Conservation (phyloP, 148 eudicot genomes). For the Rhododendron simsii region DNA sequence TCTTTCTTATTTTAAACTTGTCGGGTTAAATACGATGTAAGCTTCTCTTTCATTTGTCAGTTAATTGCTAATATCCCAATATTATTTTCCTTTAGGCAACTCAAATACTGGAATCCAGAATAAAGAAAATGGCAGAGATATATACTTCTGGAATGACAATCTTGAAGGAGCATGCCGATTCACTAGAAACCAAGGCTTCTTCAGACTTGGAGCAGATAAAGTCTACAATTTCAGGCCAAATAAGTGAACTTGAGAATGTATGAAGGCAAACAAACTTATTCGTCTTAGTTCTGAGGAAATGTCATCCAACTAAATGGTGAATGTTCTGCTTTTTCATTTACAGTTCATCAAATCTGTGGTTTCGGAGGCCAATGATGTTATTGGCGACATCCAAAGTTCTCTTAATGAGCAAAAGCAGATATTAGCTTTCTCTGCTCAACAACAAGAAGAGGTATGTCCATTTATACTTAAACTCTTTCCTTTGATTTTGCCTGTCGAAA, state of each 20-base stretch:
- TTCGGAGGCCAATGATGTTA: slow-evolving; percentile 57
- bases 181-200: slow-evolving; percentile 43
- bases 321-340: slow-evolving; percentile 2
- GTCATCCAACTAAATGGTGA: background rate
- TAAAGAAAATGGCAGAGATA: slow-evolving; percentile 48
- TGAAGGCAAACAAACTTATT: background rate
- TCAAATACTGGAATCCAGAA: slow-evolving; percentile 48
- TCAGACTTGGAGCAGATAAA: slow-evolving; percentile 51
- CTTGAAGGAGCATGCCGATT: slow-evolving; percentile 43
- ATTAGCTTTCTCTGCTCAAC: slow-evolving; percentile 54
- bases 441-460: slow-evolving; percentile 64
- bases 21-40: slow-evolving; percentile 53
- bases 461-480: background rate
- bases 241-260: slow-evolving; percentile 59
- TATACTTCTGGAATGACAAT: slow-evolving; percentile 39
- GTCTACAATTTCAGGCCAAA: slow-evolving; percentile 39
- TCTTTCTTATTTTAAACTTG: slow-evolving; percentile 2
- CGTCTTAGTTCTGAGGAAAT: background rate
- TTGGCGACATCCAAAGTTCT: slow-evolving; percentile 39
- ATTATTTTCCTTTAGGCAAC: slow-evolving; percentile 34
- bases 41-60: slow-evolving; percentile 10
- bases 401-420: slow-evolving; percentile 51
- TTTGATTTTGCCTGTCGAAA: background rate
- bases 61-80: background rate
- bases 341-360: slow-evolving; percentile 53